Evolutionary conservation across 164 flowering plant species (phyloP), one percentile per base, ranked within the genome.

Genomic region (Magnolia officinalis): DNA sequence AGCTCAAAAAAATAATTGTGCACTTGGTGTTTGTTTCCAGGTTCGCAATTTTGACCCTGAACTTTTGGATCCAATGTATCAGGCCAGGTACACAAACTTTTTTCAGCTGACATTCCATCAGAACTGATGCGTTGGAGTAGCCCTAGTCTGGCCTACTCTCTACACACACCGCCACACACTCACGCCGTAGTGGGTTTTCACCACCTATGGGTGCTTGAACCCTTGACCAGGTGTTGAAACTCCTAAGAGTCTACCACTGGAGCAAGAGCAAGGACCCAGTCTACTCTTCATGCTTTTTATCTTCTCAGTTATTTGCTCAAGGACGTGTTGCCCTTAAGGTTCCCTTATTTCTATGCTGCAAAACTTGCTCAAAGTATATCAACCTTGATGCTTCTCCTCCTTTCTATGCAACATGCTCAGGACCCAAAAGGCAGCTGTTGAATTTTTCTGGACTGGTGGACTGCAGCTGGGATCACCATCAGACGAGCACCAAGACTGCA

Each of bases 381-480:
- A 10, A n/a, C 59, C 61, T 50, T 52, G 14, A 50, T 50, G 26
- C 21, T 51, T 73, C 52, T 29, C 63, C 20, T 29, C 8, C 18
- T 73, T 73, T 63, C 51, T 66, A 10, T 70, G 55, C 58, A 50
- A 72, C 67, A 45, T 72, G 5, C 49, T 63, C 85, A 91, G 97
- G 88, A 70, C 84, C 77, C 90, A 82, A 73, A 94, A 85, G 80
- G 96, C 95, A 76, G 89, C 88, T 69, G 85, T 92, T 70, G 95
- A 94, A 72, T 92, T 91, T 80, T 86, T 88, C 75, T 92, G 97
- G 96, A 90, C 87, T 79, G 97, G 96, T 74, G 98, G 96, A 50
- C 95, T 89, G 81, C 84, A 86, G 78, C 64, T 84, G 50, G 83
- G 82, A 68, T 59, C 73, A 70, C 75, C 82, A 64, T 66, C 76